These are phyloP conservation scores for Fusarium sp. DNA, from an alignment of 2,329 filamentous ascomycete species.

Conservation along the genomic window DNA sequence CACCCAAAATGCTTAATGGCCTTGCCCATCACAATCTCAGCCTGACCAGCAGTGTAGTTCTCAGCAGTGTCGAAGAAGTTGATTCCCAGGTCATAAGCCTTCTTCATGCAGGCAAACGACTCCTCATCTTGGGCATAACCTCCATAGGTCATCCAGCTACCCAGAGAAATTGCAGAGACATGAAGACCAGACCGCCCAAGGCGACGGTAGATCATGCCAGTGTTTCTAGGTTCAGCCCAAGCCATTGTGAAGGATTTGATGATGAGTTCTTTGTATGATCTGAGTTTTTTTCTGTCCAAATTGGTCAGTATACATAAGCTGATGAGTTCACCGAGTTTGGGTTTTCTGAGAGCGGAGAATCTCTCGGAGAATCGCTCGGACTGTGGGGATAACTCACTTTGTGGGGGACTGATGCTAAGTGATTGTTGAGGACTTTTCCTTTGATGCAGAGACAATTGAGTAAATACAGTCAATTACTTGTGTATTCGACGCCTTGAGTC, in stretches of 20 bases:
- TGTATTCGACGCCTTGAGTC: background rate
- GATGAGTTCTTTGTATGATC: constrained; percentile 1
- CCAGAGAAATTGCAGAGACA: constrained; percentile 77
- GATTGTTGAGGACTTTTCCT: background rate
- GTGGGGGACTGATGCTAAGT: background rate
- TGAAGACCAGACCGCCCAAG: constrained; percentile 71
- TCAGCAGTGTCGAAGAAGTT: constrained; percentile 77
- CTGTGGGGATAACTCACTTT: constrained; percentile 33
- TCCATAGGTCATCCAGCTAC: constrained; percentile 77
- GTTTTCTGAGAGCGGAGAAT: constrained; percentile 21
- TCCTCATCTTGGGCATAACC: constrained; percentile 75
- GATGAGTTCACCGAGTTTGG: background rate
- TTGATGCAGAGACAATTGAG: background rate
- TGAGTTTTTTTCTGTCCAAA: constrained; percentile 3
- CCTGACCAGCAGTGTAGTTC: constrained; percentile 72
- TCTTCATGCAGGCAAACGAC: constrained; percentile 74
- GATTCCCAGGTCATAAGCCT: constrained; percentile 72
- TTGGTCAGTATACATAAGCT: constrained; percentile 8
- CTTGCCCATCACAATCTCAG: constrained; percentile 75
- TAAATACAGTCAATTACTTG: background rate
- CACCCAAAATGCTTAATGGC: constrained; percentile 74
- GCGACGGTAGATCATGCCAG: constrained; percentile 62
- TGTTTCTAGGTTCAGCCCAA: constrained; percentile 61
- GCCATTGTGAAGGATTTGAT: constrained; percentile 54
- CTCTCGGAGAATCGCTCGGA: constrained; percentile 50